These are phyloP conservation scores for Scheffersomyces illinoinensis DNA, from an alignment of 1,139 yeast species.

Conservation along the genomic window DNA sequence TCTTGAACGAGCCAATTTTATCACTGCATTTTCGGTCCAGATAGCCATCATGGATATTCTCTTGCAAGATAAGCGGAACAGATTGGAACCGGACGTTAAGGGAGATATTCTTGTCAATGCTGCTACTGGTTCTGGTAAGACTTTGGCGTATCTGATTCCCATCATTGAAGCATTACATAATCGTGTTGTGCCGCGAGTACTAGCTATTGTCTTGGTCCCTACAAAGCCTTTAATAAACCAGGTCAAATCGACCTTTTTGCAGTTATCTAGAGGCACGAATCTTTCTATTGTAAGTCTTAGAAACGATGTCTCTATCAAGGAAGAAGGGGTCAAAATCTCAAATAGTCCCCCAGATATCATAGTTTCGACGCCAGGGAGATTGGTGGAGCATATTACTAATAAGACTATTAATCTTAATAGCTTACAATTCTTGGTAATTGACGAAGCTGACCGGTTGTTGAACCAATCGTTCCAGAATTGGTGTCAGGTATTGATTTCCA, in stretches of 20 bases:
- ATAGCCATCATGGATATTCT: slow-evolving; percentile 61
- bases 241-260: slow-evolving; percentile 65
- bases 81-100: slow-evolving; percentile 55
- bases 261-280: slow-evolving; percentile 66
- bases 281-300: slow-evolving; percentile 60
- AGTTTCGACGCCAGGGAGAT: slow-evolving; percentile 88
- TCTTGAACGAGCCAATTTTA: slow-evolving; percentile 45
- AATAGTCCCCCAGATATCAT: slow-evolving; percentile 70
- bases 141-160: slow-evolving; percentile 86
- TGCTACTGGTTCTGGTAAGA: slow-evolving; percentile 95
- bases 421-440: slow-evolving; percentile 75
- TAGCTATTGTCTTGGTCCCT: slow-evolving; percentile 84
- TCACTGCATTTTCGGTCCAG: slow-evolving; percentile 77
- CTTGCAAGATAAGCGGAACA: slow-evolving; percentile 47
- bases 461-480: slow-evolving; percentile 94
- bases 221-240: slow-evolving; percentile 86
- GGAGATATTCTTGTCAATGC: slow-evolving; percentile 91
- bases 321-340: slow-evolving; percentile 57
- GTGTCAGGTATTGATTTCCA: slow-evolving; percentile 67
- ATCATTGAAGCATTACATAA: slow-evolving; percentile 65
- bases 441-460: slow-evolving; percentile 91
- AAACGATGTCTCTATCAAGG: slow-evolving; percentile 59
- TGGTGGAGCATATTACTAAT: slow-evolving; percentile 77
- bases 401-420: slow-evolving; percentile 42
- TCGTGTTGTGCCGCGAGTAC: slow-evolving; percentile 68